Percentiles rank a stretch among this genome's conserved stretches.
Conservation (phyloP, 1,139 yeast genomes). For the Nematodospora anomalae region DNA sequence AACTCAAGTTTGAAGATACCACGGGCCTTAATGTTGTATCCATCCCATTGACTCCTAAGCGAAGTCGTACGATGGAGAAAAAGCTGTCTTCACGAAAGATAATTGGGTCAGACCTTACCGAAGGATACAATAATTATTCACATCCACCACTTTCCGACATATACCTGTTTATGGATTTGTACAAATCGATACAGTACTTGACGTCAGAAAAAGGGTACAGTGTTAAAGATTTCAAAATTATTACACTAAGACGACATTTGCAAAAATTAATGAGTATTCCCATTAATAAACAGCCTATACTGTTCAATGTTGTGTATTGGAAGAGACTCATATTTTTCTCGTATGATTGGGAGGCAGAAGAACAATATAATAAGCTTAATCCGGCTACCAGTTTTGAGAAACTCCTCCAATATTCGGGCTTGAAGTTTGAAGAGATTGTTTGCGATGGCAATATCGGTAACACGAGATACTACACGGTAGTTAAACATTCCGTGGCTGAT, state of each 20-base stretch:
- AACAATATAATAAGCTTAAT: slow-evolving; percentile 2
- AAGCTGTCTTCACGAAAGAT: slow-evolving; percentile 11
- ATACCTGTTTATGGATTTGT: slow-evolving; percentile 23
- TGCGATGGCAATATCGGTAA: slow-evolving; percentile 15
- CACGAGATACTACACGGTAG: slow-evolving; percentile 20
- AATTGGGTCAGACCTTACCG: slow-evolving; percentile 22
- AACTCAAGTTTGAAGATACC: slow-evolving; percentile 6
- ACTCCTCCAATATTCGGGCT: slow-evolving; percentile 23
- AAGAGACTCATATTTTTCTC: slow-evolving; percentile 21
- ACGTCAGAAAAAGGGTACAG: slow-evolving; percentile 9
- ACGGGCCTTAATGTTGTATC: slow-evolving; percentile 11
- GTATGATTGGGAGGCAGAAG: slow-evolving; percentile 21
- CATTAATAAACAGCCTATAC: slow-evolving; percentile 15
- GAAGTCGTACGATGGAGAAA: slow-evolving; percentile 9
- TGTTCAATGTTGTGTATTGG: slow-evolving; percentile 24
- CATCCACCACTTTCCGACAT: slow-evolving; percentile 15
- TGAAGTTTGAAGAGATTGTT: slow-evolving; percentile 23
- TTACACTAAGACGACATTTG: slow-evolving; percentile 24
- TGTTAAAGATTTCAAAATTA: slow-evolving; percentile 16
- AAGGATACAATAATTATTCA: slow-evolving; percentile 19
- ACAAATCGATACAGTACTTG: slow-evolving; percentile 16
- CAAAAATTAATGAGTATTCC: slow-evolving; percentile 23
- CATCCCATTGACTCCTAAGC: slow-evolving; percentile 3
- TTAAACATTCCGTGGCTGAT: slow-evolving; percentile 14
- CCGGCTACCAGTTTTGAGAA: slow-evolving; percentile 7